These are phyloP conservation scores for Coniosporium tulheliwenetii DNA, from an alignment of 2,329 filamentous ascomycete species.

Conservation along the genomic window DNA sequence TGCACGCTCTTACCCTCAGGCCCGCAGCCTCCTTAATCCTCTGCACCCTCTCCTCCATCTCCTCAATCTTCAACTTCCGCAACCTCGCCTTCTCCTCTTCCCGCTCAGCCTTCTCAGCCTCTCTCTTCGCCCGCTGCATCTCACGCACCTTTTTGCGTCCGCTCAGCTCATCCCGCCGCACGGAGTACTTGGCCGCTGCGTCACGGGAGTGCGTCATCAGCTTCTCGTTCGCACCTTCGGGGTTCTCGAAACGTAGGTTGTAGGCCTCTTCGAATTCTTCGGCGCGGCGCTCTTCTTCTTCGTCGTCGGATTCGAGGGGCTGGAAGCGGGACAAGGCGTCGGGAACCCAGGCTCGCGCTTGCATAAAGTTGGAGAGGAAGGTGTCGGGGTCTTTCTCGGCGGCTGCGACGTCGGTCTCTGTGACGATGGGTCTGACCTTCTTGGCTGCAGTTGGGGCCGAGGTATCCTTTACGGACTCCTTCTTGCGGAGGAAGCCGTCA, in stretches of 20 bases:
- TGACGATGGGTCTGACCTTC: conserved; percentile 15
- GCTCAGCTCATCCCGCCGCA: conserved; percentile 68
- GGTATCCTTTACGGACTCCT: conserved; percentile 27
- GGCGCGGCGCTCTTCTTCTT: conserved; percentile 55
- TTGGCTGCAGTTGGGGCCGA: background rate
- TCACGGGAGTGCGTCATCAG: conserved; percentile 83
- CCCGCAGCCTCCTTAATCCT: conserved; percentile 86
- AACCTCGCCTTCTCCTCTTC: conserved; percentile 71
- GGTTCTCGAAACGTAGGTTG: conserved; percentile 92
- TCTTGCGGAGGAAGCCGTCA: conserved; percentile 63
- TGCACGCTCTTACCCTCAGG: conserved; percentile 49
- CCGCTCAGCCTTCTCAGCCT: conserved; percentile 59
- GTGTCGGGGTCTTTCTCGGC: conserved; percentile 83
- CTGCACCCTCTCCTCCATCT: conserved; percentile 72
- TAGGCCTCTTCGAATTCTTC: conserved; percentile 87
- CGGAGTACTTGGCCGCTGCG: conserved; percentile 63
- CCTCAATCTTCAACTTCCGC: conserved; percentile 77
- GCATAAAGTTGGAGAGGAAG: conserved; percentile 90
- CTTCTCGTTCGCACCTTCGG: conserved; percentile 72
- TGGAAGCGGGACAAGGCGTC: conserved; percentile 51
- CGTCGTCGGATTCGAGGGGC: conserved; percentile 85
- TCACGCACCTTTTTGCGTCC: conserved; percentile 67
- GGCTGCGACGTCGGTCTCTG: conserved; percentile 49
- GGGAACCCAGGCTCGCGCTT: conserved; percentile 77
- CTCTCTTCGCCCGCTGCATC: conserved; percentile 59